A percentile compares a stretch with the other conserved stretches of the same genome.
phyloP scores from a whole-genome alignment of 2,329 filamentous ascomycete species.

The Xylaria arbuscula region DNA sequence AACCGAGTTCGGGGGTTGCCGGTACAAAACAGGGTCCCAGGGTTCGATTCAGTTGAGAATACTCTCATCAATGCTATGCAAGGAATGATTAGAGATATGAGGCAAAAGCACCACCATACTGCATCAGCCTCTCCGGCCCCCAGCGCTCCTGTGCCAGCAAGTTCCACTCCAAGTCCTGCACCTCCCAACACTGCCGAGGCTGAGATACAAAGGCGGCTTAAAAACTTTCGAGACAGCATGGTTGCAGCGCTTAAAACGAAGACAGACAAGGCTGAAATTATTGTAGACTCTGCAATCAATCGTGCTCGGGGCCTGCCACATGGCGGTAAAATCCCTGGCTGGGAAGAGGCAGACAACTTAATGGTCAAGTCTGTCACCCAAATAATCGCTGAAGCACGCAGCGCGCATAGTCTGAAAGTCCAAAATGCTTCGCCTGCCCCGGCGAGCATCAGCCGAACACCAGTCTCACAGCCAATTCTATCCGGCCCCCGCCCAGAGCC shows the following conservation, averaged over 20 bases:
- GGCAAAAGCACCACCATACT: constrained; percentile 41
- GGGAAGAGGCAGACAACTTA: constrained; percentile 49
- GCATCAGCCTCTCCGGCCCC: constrained; percentile 44
- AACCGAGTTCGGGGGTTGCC: constrained; percentile 47
- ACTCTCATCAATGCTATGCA: constrained; percentile 47
- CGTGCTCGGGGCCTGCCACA: constrained; percentile 49
- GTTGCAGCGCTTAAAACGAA: constrained; percentile 47
- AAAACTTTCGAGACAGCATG: constrained; percentile 49
- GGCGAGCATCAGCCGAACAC: constrained; percentile 29
- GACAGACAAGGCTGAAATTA: constrained; percentile 48
- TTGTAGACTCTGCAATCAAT: constrained; percentile 50
- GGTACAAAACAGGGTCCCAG: constrained; percentile 42
- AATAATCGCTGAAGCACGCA: constrained; percentile 49
- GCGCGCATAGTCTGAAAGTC: constrained; percentile 40
- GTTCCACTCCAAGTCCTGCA: constrained; percentile 45
- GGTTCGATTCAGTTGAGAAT: constrained; percentile 46
- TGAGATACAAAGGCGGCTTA: constrained; percentile 48
- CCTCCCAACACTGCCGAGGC: constrained; percentile 43
- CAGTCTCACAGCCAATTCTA: constrained; percentile 38
- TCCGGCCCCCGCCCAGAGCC: constrained; percentile 38
- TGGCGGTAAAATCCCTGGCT: constrained; percentile 44
- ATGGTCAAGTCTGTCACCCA: constrained; percentile 49
- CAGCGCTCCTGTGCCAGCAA: constrained; percentile 38
- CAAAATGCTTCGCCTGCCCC: constrained; percentile 37
- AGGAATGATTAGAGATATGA: constrained; percentile 49